Base-by-base conservation (phyloP, 164 flowering plant species). In the Umbilicus rupestris region DNA sequence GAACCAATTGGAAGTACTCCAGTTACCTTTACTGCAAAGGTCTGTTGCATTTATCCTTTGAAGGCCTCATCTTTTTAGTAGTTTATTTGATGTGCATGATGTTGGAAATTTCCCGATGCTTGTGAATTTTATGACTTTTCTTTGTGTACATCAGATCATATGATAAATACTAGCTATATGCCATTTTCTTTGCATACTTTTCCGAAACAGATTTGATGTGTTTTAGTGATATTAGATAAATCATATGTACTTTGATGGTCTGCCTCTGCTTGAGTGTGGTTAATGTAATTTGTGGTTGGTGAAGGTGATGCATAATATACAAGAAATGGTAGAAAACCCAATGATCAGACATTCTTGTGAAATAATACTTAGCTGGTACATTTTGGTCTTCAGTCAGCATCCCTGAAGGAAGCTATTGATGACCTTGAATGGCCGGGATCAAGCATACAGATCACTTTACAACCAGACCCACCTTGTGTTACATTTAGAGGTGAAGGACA, bases 381-480 rank as follows among this genome's bases (percentile, higher is more conserved):
- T 50, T 11, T 39, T 50, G 45, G 17, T 59, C 28, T 58, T 8
- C 78, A 95, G 99, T 89, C 97, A 71, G 86, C 97, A 78, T 90
- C 90, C 45, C 62, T 95, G 59, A 95, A 88, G 82, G 97, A 88
- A 82, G 97, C 96, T 20, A 83, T 92, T 66, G 99, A 92, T 79
- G 97, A 95, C 77, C 96, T 95, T 71, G 99, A 95, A 71, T 95
- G 97, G 97, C 99, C 99, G 2, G 97, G 97, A 62, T 82, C 99
- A 65, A 87, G 94, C 78, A 78, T 95, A 75, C 84, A 82, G 72
- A 84, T 95, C 68, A 75, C 29, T 46, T 68, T 95, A 62, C 84
- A 84, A 68, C 96, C 96, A 52, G 74, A 49, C 28, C 97, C 97
- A 10, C 96, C 96, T 57, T 78, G 81, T 69, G 94, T 89, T 66